phyloP scores from a whole-genome alignment of 2,329 filamentous ascomycete genomes.

The Colletotrichum falcatum region DNA sequence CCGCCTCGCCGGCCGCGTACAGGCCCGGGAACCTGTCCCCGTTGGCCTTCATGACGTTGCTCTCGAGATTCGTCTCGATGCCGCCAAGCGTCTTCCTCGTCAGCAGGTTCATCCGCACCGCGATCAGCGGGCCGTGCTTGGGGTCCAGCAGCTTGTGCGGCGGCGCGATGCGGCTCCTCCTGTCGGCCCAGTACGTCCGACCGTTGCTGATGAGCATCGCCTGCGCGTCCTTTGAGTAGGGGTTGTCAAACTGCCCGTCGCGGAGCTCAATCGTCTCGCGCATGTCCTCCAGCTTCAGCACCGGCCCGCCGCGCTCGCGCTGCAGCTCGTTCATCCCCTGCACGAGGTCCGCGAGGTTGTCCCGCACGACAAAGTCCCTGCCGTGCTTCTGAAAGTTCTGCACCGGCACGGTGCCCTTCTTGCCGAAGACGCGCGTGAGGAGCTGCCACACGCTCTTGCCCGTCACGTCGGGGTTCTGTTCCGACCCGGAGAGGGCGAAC shows the following conservation, averaged over 20 bases:
- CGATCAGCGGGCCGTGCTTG: constrained; percentile 68
- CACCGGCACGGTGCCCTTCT: constrained; percentile 65
- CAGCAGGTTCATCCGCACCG: constrained; percentile 70
- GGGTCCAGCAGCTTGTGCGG: constrained; percentile 67
- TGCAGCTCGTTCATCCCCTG: constrained; percentile 70
- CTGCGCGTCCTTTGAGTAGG: constrained; percentile 70
- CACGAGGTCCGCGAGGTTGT: constrained; percentile 67
- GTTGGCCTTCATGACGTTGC: constrained; percentile 64
- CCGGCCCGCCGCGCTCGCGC: constrained; percentile 57
- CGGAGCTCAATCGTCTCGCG: constrained; percentile 62
- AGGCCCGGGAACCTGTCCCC: constrained; percentile 65
- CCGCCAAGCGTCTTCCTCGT: constrained; percentile 72
- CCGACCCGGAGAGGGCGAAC: constrained; percentile 71
- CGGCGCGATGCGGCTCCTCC: constrained; percentile 61
- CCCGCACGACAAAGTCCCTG: constrained; percentile 69
- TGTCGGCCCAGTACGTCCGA: constrained; percentile 67
- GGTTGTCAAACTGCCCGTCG: constrained; percentile 67
- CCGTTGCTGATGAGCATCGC: constrained; percentile 71
- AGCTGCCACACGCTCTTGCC: constrained; percentile 67
- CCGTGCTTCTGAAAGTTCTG: constrained; percentile 71
- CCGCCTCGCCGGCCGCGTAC: constrained; percentile 70
- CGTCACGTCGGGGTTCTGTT: constrained; percentile 73
- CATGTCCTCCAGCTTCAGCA: constrained; percentile 59
- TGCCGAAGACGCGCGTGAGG: constrained; percentile 62
- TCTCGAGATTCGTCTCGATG: constrained; percentile 69